These are phyloP conservation scores for Yamadazyma friedrichii DNA, from an alignment of 1,139 yeast genomes.

Conservation along the genomic window DNA sequence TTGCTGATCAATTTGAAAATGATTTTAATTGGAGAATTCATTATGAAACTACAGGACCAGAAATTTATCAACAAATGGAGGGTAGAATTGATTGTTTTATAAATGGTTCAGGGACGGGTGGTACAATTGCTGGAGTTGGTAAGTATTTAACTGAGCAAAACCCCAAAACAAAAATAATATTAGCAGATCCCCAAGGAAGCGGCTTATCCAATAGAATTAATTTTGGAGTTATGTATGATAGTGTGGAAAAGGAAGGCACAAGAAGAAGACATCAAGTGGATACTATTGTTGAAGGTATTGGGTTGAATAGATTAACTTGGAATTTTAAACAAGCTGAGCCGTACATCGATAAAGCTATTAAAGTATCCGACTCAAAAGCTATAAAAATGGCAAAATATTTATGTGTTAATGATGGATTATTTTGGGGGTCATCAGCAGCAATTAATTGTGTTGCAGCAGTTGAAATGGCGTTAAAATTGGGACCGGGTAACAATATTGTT, in stretches of 20 bases:
- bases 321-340: slow-evolving; percentile 74
- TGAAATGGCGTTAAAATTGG: slow-evolving; percentile 53
- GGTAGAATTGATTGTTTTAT: slow-evolving; percentile 69
- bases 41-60: slow-evolving; percentile 86
- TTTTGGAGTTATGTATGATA: slow-evolving; percentile 90
- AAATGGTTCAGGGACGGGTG: slow-evolving; percentile 73
- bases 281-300: slow-evolving; percentile 91
- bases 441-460: slow-evolving; percentile 91
- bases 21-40: slow-evolving; percentile 88
- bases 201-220: slow-evolving; percentile 85
- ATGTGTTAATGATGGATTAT: slow-evolving; percentile 81
- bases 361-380: slow-evolving; percentile 81
- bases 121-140: slow-evolving; percentile 88
- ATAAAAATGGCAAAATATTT: slow-evolving; percentile 82
- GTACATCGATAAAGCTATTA: slow-evolving; percentile 71
- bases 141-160: slow-evolving; percentile 58
- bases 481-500: slow-evolving; percentile 72
- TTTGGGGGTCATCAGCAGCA: slow-evolving; percentile 90
- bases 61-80: slow-evolving; percentile 68
- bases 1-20: slow-evolving; percentile 95
- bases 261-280: slow-evolving; percentile 95
- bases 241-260: slow-evolving; percentile 87
- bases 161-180: slow-evolving; percentile 42
- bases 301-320: slow-evolving; percentile 79
- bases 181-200: slow-evolving; percentile 96